phyloP scores from a whole-genome alignment of 2,329 filamentous ascomycete species.

The Coniella lustricola region DNA sequence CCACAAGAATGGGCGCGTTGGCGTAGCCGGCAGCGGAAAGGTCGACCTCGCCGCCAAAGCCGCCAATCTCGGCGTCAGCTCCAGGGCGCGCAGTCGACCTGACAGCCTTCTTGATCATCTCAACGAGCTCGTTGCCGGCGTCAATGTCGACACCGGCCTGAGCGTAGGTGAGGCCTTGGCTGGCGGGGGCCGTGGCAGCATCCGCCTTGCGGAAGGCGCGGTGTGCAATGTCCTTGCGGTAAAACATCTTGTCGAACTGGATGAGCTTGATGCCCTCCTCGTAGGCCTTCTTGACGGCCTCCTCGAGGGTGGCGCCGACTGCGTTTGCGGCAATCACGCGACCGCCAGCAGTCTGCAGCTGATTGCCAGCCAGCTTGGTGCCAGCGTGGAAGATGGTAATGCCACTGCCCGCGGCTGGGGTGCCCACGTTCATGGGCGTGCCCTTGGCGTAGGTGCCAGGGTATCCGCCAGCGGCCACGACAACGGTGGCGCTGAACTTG shows the following conservation, averaged over 20 bases:
- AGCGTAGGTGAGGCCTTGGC: slow-evolving; percentile 74
- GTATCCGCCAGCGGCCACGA: slow-evolving; percentile 89
- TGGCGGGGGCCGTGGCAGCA: slow-evolving; percentile 16
- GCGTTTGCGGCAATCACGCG: slow-evolving; percentile 92
- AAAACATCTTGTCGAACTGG: slow-evolving; percentile 84
- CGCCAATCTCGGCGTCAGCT: slow-evolving; percentile 88
- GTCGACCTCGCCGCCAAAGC: slow-evolving; percentile 86
- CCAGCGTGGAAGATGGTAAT: slow-evolving; percentile 90
- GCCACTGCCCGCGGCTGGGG: slow-evolving; percentile 37
- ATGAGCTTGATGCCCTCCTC: slow-evolving; percentile 66
- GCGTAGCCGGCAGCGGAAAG: slow-evolving; percentile 67
- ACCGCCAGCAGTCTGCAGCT: slow-evolving; percentile 73
- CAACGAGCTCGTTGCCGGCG: slow-evolving; percentile 85
- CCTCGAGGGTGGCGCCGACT: slow-evolving; percentile 62
- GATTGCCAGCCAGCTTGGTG: slow-evolving; percentile 56
- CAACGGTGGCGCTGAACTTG: slow-evolving; percentile 79
- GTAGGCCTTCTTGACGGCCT: slow-evolving; percentile 85
- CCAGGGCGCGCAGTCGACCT: slow-evolving; percentile 76
- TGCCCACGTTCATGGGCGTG: slow-evolving; percentile 46
- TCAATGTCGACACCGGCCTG: slow-evolving; percentile 91
- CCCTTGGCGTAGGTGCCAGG: slow-evolving; percentile 81
- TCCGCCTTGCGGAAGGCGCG: slow-evolving; percentile 51
- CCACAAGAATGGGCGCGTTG: slow-evolving; percentile 74
- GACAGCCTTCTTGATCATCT: slow-evolving; percentile 87
- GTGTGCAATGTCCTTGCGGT: slow-evolving; percentile 85